phyloP scores from a whole-genome alignment of 345 rosid genomes.

The Geranium rotundifolium region DNA sequence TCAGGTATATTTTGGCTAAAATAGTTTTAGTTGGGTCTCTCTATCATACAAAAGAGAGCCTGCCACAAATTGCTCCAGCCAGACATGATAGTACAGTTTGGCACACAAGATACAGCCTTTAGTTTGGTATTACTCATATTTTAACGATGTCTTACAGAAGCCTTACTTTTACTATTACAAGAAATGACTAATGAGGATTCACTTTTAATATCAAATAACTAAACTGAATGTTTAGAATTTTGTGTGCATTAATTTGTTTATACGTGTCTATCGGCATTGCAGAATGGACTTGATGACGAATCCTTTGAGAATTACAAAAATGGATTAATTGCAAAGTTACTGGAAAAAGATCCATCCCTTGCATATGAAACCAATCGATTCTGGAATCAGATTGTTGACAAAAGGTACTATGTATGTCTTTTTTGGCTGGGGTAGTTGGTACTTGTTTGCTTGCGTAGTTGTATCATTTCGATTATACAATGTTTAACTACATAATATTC shows the following conservation, averaged over 20 bases:
- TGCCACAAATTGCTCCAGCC: too few species aligned
- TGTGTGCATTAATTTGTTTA: background rate
- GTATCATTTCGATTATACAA: too few species aligned
- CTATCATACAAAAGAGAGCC: too few species aligned
- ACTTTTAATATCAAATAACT: background rate
- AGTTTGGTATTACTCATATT: background rate
- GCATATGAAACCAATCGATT: constrained; percentile 60
- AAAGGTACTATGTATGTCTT: constrained; percentile 55
- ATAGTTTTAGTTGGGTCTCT: background rate
- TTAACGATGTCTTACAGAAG: background rate
- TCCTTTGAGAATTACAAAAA: constrained; percentile 61
- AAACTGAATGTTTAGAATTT: too few species aligned
- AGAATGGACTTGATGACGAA: constrained; percentile 66
- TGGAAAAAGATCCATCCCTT: constrained; percentile 87
- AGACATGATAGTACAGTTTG: background rate
- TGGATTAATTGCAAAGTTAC: constrained; percentile 66
- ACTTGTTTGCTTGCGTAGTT: background rate
- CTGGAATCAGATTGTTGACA: constrained; percentile 82
- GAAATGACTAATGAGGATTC: constrained; percentile 2
- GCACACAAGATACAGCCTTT: background rate
- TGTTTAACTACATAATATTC: too few species aligned
- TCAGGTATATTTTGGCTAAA: background rate
- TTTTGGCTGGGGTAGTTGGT: background rate
- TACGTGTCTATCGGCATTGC: constrained; percentile 15
- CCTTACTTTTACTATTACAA: background rate